These are phyloP conservation scores for Teunomyces atbi DNA, from an alignment of 805 yeast species.

Conservation along the genomic window DNA sequence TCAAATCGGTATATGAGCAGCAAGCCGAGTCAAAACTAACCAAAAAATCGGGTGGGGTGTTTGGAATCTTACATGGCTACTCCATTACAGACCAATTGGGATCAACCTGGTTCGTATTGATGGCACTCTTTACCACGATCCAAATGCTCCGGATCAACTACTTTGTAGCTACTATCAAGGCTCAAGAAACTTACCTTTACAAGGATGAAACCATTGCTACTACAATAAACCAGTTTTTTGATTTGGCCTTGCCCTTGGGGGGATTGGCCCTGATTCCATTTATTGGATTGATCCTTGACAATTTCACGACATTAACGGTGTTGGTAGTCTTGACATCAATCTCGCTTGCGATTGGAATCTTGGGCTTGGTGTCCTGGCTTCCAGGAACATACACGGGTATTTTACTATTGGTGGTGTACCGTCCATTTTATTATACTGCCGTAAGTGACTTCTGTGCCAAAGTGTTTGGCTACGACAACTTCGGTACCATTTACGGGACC, in stretches of 20 bases:
- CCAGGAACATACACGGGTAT: slow-evolving; percentile 70
- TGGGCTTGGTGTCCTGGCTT: slow-evolving; percentile 60
- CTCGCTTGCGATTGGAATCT: slow-evolving; percentile 65
- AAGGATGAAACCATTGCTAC: slow-evolving; percentile 46
- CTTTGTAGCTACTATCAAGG: slow-evolving; percentile 83
- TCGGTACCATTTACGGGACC: slow-evolving; percentile 89
- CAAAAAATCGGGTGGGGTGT: slow-evolving; percentile 46
- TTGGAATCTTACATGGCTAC: slow-evolving; percentile 65
- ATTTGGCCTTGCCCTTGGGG: slow-evolving; percentile 83
- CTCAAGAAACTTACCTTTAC: slow-evolving; percentile 77
- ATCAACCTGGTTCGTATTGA: slow-evolving; percentile 74
- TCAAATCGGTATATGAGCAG: slow-evolving; percentile 63
- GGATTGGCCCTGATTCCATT: slow-evolving; percentile 86
- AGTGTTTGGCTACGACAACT: slow-evolving; percentile 88
- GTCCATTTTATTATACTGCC: slow-evolving; percentile 92
- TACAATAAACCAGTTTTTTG: slow-evolving; percentile 66
- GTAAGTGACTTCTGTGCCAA: slow-evolving; percentile 90
- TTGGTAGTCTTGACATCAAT: slow-evolving; percentile 50
- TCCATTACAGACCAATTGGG: slow-evolving; percentile 48
- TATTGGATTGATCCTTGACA: slow-evolving; percentile 78
- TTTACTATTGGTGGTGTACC: slow-evolving; percentile 67
- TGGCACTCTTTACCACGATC: slow-evolving; percentile 76
- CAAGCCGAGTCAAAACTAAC: slow-evolving; percentile 58
- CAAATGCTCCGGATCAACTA: slow-evolving; percentile 92
- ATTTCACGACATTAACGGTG: slow-evolving; percentile 59